These are phyloP conservation scores for Cordyceps cicadae DNA, from an alignment of 2,329 filamentous ascomycete genomes.

Conservation along the genomic window DNA sequence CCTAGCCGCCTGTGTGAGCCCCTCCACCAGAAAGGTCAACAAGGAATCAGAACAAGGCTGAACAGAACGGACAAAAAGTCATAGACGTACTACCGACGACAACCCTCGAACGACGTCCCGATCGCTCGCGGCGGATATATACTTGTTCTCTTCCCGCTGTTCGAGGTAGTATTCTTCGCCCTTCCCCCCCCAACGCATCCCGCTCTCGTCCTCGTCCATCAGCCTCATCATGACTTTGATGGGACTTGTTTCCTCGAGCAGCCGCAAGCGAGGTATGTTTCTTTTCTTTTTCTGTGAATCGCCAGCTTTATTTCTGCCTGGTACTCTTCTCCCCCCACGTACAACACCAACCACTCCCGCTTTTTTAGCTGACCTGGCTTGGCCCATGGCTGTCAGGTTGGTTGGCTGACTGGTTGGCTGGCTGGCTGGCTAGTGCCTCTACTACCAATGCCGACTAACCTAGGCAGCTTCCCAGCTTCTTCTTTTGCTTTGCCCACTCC, in stretches of 20 bases:
- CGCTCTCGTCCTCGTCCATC: background rate
- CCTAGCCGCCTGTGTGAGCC: no score
- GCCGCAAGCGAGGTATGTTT: constrained; percentile 1
- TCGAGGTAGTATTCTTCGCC: background rate
- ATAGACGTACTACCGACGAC: background rate
- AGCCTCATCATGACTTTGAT: constrained; percentile 2
- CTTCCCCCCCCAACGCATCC: background rate
- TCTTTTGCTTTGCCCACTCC: no score
- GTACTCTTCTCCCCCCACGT: no score
- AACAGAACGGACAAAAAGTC: background rate
- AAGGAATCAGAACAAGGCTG: no score
- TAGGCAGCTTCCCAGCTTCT: background rate
- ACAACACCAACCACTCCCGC: background rate
- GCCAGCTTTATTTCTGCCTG: no score
- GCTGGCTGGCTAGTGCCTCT: background rate
- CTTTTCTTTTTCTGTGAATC: no score
- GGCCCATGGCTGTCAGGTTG: background rate
- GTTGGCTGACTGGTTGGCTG: background rate
- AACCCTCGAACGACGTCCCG: background rate
- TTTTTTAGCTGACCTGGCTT: background rate
- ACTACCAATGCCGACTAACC: background rate
- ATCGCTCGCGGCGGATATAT: background rate
- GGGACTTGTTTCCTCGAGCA: constrained; percentile 6
- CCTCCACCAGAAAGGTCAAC: background rate
- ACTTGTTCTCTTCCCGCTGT: background rate